A percentile compares a stretch with the other conserved stretches of the same genome.
These are phyloP conservation scores for Pyrenochaeta sp. DNA, from an alignment of 2,329 filamentous ascomycete genomes.

Conservation along the genomic window DNA sequence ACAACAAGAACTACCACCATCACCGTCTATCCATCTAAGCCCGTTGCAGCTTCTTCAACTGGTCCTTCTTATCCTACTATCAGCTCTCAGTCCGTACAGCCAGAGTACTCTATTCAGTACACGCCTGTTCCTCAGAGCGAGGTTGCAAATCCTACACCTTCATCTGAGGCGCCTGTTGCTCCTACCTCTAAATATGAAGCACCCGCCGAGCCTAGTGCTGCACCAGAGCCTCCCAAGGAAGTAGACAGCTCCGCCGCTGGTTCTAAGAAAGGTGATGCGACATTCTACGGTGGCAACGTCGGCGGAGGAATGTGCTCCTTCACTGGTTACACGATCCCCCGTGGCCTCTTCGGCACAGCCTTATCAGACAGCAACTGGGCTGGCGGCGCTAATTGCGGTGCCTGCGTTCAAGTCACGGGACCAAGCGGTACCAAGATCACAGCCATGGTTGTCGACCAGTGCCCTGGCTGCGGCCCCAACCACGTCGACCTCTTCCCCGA, in stretches of 20 bases:
- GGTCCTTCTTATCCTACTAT: slow-evolving; percentile 13
- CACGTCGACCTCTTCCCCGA: slow-evolving; percentile 65
- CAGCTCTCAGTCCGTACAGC: background rate
- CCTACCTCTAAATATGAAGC: slow-evolving; percentile 10
- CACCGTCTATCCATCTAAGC: slow-evolving; percentile 17
- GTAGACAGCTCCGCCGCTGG: slow-evolving; percentile 11
- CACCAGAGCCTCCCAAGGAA: background rate
- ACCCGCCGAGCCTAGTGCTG: slow-evolving; percentile 10
- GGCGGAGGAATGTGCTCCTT: slow-evolving; percentile 71
- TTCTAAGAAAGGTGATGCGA: slow-evolving; percentile 41
- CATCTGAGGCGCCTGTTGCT: slow-evolving; percentile 11
- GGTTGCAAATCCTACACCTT: slow-evolving; percentile 3
- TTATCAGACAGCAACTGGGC: slow-evolving; percentile 68
- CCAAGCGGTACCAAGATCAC: slow-evolving; percentile 66
- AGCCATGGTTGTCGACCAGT: slow-evolving; percentile 71
- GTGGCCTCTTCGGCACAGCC: slow-evolving; percentile 68
- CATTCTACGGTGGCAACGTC: slow-evolving; percentile 53
- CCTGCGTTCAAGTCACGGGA: slow-evolving; percentile 68
- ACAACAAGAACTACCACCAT: slow-evolving; percentile 22
- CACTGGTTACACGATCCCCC: slow-evolving; percentile 68
- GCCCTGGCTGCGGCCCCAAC: slow-evolving; percentile 62
- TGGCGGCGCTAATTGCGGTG: slow-evolving; percentile 65
- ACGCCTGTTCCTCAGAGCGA: slow-evolving; percentile 1
- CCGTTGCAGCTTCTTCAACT: background rate
- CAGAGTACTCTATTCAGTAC: background rate